Evolutionary conservation across 78 protist species (phyloP).

Genomic region (Dictyostelium capitatum): DNA sequence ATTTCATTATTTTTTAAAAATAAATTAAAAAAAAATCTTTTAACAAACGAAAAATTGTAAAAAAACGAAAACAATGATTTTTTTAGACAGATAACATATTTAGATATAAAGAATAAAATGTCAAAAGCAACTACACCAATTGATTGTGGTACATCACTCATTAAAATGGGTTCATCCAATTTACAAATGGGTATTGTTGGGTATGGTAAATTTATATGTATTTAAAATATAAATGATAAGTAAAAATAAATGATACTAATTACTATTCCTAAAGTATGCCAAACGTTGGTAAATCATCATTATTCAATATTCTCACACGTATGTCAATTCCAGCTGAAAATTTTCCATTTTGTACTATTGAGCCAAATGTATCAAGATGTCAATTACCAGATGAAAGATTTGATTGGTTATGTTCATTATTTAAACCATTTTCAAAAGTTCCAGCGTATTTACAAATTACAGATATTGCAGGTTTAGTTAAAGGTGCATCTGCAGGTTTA

Average conservation of each 20-base stretch:
- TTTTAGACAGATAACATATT: no score
- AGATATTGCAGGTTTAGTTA: conserved; percentile 99
- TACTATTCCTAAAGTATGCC: no score
- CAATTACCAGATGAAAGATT: conserved; percentile 97
- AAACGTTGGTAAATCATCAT: conserved; percentile 96
- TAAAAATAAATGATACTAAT: background rate
- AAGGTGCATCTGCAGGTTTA: conserved; percentile 97
- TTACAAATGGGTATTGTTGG: conserved; percentile 88
- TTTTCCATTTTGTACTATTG: conserved; percentile 98
- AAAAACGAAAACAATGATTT: no score
- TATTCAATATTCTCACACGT: conserved; percentile 94
- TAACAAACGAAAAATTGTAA: no score
- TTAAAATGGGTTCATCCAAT: conserved; percentile 31
- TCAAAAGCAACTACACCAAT: background rate
- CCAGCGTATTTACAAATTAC: conserved; percentile 92
- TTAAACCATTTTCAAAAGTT: conserved; percentile 91
- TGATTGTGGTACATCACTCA: conserved; percentile 5
- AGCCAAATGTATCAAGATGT: conserved; percentile 86
- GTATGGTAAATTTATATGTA: no score
- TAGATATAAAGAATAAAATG: background rate
- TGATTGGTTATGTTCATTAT: conserved; percentile 88
- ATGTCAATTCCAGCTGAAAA: conserved; percentile 92
- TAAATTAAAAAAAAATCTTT: no score
- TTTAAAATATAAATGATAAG: background rate
- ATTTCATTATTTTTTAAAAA: no score